Base-by-base conservation (phyloP, 331 rosid genomes). In the Arachis monticola region DNA sequence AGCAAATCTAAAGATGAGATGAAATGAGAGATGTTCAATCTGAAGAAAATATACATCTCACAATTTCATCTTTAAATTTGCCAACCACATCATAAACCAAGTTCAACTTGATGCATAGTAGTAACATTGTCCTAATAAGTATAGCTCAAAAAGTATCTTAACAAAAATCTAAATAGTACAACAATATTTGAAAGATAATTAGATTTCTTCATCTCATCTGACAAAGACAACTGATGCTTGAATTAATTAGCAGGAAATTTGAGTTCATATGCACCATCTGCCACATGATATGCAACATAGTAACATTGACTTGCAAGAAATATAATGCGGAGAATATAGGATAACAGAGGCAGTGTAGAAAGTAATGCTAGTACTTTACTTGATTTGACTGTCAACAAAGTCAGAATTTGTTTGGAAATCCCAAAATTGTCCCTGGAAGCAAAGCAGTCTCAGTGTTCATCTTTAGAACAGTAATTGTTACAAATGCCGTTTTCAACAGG, bases 401-500 rank as follows among this genome's bases (percentile, higher is more conserved):
- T 41, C 52, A 41, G 69, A 10, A 14, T 7, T n/a, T n/a, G 31
- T 41, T 42, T 64, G 1, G 52, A 22, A 17, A 64, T 64, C 7
- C 30, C 27, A 42, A 64, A 64, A 64, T 45, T 66, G 41, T 51
- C 42, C 41, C 10, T 9, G 60, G 8, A 52, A 66, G 45, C 72
- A 40, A 3, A 10, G 40, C 10, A n/a, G 50, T 44, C 67, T 9
- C 27, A 8, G 38, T 13, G 38, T 63, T 70, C 72, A 31, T 64
- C 58, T 27, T 57, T n/a, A 22, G 64, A 58, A 13, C 35, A 27
- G 31, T 67, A 67, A 13, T 12, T 47, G 62, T 8, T 41, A n/a
- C 48, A 61, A 52, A 68, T 48, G 52, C 63, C 10, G 22, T 81
- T 35, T 22, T 40, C 67, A 27, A 5, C 35, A 27, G 82, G 58